These are phyloP conservation scores for Neoarthrinium moseri DNA, from an alignment of 2,329 filamentous ascomycete species.

Conservation along the genomic window DNA sequence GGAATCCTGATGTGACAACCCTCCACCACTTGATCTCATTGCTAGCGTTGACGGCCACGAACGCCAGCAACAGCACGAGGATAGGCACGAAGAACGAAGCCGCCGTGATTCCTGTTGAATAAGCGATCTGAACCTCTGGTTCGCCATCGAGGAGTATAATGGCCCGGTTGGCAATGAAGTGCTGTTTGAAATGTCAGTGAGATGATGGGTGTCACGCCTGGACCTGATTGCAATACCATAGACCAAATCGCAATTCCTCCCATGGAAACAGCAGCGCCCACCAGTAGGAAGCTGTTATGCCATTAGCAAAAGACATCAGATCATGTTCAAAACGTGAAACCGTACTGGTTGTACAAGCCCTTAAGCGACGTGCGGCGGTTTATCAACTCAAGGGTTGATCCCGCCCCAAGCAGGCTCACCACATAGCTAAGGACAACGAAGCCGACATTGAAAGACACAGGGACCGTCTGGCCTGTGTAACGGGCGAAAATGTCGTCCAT, in stretches of 20 bases:
- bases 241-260: slow-evolving; percentile 1
- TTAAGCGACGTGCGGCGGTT: slow-evolving; percentile 1
- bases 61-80: background rate
- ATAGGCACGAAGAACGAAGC: slow-evolving; percentile 1
- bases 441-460: background rate
- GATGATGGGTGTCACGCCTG: background rate
- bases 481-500: slow-evolving; percentile 1
- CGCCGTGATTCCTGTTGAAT: background rate
- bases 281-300: background rate
- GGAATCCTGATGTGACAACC: background rate
- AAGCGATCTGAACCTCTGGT: slow-evolving; percentile 3
- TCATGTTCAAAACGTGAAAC: background rate
- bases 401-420: slow-evolving; percentile 1
- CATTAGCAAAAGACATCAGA: background rate
- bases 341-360: background rate
- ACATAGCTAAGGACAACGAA: slow-evolving; percentile 1
- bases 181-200: background rate
- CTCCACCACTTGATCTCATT: slow-evolving; percentile 4
- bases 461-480: slow-evolving; percentile 1
- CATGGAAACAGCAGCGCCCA: background rate
- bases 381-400: slow-evolving; percentile 1
- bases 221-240: background rate
- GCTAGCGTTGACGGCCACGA: background rate
- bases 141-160: slow-evolving; percentile 1
- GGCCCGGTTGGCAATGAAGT: slow-evolving; percentile 1